Base-by-base conservation (phyloP, 768 basidiomycete species). In the Tephrocybe sp. region DNA sequence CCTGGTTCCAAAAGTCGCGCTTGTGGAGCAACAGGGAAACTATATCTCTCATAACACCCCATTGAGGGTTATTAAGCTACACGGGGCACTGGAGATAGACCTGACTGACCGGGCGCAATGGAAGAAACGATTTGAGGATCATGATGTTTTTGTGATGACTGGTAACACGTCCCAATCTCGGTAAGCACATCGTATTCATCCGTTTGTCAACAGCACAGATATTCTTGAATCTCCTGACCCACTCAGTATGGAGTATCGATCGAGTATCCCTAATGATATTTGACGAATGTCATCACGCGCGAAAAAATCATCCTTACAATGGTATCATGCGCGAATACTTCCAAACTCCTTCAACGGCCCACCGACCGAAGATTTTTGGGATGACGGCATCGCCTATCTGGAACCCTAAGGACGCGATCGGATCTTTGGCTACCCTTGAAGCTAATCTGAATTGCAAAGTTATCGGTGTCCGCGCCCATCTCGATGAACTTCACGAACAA, bases 321-420 rank as follows among this genome's bases (percentile, higher is more conserved):
- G 74, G 75, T 34, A 85, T 93, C 53, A 84, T 93, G 82, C 80
- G 79, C 15, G 79, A 85, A 61, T 89, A 89, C 62, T 70, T 70
- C 39, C 66, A 74, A 37, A 56, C 85, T 72, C 58, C 75, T 21
- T 50, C 74, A 69, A 34, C 60, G 36, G 23, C 44, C 1, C 60
- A 70, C 17, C 74, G 86, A n/a, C 89, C 90, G 9, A 92, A 89
- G 63, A 75, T 96, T n/a, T 90, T 95, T 54, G 93, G 93, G 3
- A 88, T 96, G 85, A 95, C 93, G 0, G 93, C 93, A 0, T 93
- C 90, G 15, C 93, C 93, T 0, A 83, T 93, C 21, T 92, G 88
- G 86, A 88, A 90, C 55, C 76, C 82, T 11, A 85, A 80, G 55
- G 79, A 90, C 46, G 83, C 90, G 0, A 65, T 71, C 17, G 78